A percentile compares a stretch with the other conserved stretches of the same genome.
Evolutionary conservation across 805 yeast genomes (phyloP).

Genomic region (Saccharomycopsis selenospora): DNA sequence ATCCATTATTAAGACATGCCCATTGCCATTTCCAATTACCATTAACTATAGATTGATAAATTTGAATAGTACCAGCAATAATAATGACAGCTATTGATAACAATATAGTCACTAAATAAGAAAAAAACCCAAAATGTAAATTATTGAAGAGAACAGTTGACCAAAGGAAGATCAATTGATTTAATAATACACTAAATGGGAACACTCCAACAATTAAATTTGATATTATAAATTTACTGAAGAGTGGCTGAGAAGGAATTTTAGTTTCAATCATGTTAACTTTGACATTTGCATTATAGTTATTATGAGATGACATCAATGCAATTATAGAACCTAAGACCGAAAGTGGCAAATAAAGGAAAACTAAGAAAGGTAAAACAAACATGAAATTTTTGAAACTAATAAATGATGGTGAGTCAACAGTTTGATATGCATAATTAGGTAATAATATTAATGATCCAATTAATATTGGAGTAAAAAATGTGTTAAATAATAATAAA

Average conservation of each 20-base stretch:
- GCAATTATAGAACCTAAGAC: constrained; percentile 18
- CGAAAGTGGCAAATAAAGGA: constrained; percentile 15
- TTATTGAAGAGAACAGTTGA: constrained; percentile 21
- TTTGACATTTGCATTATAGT: constrained; percentile 5
- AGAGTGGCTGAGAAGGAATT: constrained; percentile 23
- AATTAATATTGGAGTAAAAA: constrained; percentile 23
- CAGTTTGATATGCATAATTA: constrained; percentile 23
- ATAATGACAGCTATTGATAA: constrained; percentile 19
- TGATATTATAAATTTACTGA: constrained; percentile 25
- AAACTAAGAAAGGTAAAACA: constrained; percentile 16
- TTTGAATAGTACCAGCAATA: constrained; percentile 20
- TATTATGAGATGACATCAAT: constrained; percentile 12
- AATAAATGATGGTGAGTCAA: constrained; percentile 25
- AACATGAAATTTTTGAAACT: constrained; percentile 5
- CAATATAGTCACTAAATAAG: constrained; percentile 20
- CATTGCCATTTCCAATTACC: constrained; percentile 31
- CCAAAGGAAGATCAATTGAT: constrained; percentile 22
- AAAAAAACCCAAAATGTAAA: constrained; percentile 23
- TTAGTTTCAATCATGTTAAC: constrained; percentile 23
- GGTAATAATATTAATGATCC: constrained; percentile 12
- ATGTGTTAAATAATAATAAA: constrained; percentile 19
- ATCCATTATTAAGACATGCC: constrained; percentile 25
- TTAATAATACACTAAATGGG: constrained; percentile 27
- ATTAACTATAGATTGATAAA: constrained; percentile 23
- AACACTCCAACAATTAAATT: constrained; percentile 27